Percentiles rank a stretch among this genome's conserved stretches.
These are phyloP conservation scores for Podosphaera fusca DNA, from an alignment of 2,329 filamentous ascomycete genomes.

Conservation along the genomic window DNA sequence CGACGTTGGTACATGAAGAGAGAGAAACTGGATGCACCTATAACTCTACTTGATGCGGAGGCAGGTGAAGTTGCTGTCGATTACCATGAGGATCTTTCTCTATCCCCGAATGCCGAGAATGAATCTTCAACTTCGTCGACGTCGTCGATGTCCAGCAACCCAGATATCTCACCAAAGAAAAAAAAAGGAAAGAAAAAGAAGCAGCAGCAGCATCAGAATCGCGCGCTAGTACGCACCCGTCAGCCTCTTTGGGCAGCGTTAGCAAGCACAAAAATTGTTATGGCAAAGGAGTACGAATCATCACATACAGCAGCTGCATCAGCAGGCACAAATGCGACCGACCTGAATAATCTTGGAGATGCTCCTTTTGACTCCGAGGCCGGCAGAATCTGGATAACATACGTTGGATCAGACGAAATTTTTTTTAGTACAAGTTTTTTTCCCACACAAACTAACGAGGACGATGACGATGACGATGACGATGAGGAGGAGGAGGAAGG, in stretches of 20 bases:
- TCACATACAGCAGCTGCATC: slow-evolving; percentile 55
- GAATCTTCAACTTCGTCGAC: slow-evolving; percentile 9
- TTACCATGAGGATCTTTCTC: slow-evolving; percentile 24
- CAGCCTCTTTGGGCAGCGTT: slow-evolving; percentile 88
- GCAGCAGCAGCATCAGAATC: slow-evolving; percentile 43
- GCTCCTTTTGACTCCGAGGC: slow-evolving; percentile 48
- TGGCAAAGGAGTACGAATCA: slow-evolving; percentile 76
- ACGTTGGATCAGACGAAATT: slow-evolving; percentile 56
- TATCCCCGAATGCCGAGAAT: slow-evolving; percentile 8
- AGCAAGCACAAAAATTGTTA: slow-evolving; percentile 88
- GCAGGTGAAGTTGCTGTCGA: slow-evolving; percentile 29
- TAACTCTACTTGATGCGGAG: slow-evolving; percentile 35
- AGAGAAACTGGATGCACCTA: slow-evolving; percentile 29
- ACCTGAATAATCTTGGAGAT: slow-evolving; percentile 55
- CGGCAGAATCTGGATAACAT: slow-evolving; percentile 59
- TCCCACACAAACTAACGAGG: slow-evolving; percentile 18
- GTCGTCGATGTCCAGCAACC: slow-evolving; percentile 1
- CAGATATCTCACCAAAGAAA: not conserved
- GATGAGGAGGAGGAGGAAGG: slow-evolving; percentile 15
- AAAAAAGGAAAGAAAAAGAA: slow-evolving; percentile 38
- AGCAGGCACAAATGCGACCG: slow-evolving; percentile 49
- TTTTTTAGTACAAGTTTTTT: slow-evolving; percentile 53
- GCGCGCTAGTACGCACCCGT: slow-evolving; percentile 68
- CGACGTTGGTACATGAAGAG: slow-evolving; percentile 43
- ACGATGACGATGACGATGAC: slow-evolving; percentile 17